These are phyloP conservation scores for Curvularia sp. DNA, from an alignment of 2,329 filamentous ascomycete species.

Conservation along the genomic window DNA sequence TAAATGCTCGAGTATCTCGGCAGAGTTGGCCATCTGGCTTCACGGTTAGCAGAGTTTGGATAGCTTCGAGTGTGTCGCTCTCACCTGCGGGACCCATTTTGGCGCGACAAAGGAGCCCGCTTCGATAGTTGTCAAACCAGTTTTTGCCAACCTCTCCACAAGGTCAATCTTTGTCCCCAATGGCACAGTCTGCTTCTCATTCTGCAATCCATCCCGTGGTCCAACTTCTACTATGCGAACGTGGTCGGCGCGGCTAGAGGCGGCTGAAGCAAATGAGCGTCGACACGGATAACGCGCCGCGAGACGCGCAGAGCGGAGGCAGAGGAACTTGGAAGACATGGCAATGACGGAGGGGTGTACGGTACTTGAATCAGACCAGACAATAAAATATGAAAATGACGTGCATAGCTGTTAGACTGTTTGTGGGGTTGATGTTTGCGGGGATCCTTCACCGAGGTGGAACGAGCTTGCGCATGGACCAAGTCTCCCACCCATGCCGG, in stretches of 20 bases:
- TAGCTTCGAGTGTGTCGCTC: not conserved
- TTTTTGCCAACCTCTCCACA: constrained; percentile 71
- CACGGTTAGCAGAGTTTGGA: constrained; percentile 51
- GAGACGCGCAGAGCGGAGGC: constrained; percentile 45
- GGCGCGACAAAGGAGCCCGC: constrained; percentile 83
- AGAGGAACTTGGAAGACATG: constrained; percentile 44
- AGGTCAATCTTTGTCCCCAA: constrained; percentile 78
- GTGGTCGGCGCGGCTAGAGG: constrained; percentile 49
- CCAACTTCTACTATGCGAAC: constrained; percentile 80
- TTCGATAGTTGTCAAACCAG: constrained; percentile 77
- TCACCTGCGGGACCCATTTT: constrained; percentile 83
- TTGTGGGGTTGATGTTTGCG: constrained; percentile 27
- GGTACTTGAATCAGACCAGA: not conserved
- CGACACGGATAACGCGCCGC: constrained; percentile 45
- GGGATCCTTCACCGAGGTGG: constrained; percentile 23
- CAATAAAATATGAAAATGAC: constrained; percentile 15
- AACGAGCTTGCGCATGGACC: constrained; percentile 21
- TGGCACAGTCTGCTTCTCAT: constrained; percentile 76
- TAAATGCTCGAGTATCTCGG: constrained; percentile 74
- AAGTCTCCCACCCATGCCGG: not conserved
- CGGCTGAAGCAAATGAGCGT: constrained; percentile 44
- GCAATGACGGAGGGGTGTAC: constrained; percentile 1
- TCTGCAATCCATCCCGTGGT: constrained; percentile 85
- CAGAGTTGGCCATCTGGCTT: constrained; percentile 77
- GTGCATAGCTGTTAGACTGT: constrained; percentile 16